Base-by-base conservation (phyloP, 805 yeast genomes). In the Ogataea thermomethanolica region DNA sequence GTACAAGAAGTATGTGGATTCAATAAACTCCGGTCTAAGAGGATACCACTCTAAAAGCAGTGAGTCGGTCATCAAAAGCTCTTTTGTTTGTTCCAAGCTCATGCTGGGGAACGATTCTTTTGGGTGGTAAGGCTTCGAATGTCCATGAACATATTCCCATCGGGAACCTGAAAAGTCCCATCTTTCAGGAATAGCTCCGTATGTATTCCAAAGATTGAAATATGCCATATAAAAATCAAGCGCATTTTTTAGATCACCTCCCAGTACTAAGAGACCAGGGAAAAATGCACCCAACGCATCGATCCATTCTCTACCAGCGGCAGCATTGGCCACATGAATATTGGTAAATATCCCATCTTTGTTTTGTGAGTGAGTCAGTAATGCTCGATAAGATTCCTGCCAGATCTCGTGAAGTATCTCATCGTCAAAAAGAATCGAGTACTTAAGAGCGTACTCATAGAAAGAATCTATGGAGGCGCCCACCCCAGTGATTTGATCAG, bases 401-500 rank as follows among this genome's bases (percentile, higher is more conserved):
- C 90, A 89, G 43, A 88, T 70, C 2, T 65, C 55, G 27, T 58
- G 54, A 27, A 78, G 62, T 9, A 69, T 65, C 10, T 66, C 66
- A 49, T 83, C 84, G 54, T 84, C 78, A 44, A 89, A 87, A 10
- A 90, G 55, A 8, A 90, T 73, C 2, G 89, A 67, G 14, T 81
- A 79, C 56, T 90, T 90, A 29, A 87, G 69, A 0, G 95, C 84
- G 61, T 89, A 86, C 55, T 90, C 98, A 57, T 82, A 90, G 54
- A 86, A 86, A 0, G 96, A 87, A 61, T 90, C 98, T 11, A 87
- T 76, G 2, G 95, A 84, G 0, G 97, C 97, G 2, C 98, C 97
- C 8, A 85, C 71, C 0, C 96, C 96, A 0, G 93, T 77, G 29
- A 79, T 62, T 0, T 71, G 58, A 41, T 82, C 82, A 29, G 68